phyloP scores from a whole-genome alignment of 371 early-diverging fungal genomes.

The Rhizopus microsporus region DNA sequence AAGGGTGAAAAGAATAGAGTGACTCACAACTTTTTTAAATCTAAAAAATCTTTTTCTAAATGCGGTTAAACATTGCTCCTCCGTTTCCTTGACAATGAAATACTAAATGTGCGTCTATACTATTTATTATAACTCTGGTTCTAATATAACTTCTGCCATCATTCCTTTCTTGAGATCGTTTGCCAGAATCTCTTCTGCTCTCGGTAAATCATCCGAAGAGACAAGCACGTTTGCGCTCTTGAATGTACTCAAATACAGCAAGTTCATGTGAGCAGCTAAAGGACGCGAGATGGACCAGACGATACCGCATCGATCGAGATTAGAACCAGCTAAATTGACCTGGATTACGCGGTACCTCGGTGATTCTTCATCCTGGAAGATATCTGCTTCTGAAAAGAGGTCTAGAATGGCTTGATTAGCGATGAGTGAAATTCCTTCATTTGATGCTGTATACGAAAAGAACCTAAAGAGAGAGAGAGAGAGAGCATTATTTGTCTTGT shows the following conservation, averaged over 20 bases:
- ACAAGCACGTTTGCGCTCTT: slow-evolving; percentile 76
- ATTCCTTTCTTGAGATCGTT: slow-evolving; percentile 36
- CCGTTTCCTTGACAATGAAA: too few relatives aligned
- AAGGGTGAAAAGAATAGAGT: too few relatives aligned
- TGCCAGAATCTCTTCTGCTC: slow-evolving; percentile 36
- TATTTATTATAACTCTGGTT: slow-evolving; percentile 14
- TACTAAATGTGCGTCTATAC: too few relatives aligned
- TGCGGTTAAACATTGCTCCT: too few relatives aligned
- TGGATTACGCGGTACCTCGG: slow-evolving; percentile 68
- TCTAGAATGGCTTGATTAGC: slow-evolving; percentile 63
- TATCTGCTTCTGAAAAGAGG: slow-evolving; percentile 60
- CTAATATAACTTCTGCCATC: slow-evolving; percentile 36
- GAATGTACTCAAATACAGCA: slow-evolving; percentile 72
- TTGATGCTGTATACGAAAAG: slow-evolving; percentile 74
- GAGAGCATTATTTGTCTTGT: not conserved
- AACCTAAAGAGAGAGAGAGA: slow-evolving; percentile 30
- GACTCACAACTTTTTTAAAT: too few relatives aligned
- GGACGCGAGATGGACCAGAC: slow-evolving; percentile 76
- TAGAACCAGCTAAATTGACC: slow-evolving; percentile 67
- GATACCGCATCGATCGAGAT: slow-evolving; percentile 71
- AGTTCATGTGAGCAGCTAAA: slow-evolving; percentile 62
- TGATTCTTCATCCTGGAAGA: slow-evolving; percentile 60
- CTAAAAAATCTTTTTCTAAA: too few relatives aligned
- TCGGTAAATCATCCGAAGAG: slow-evolving; percentile 41
- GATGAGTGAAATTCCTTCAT: slow-evolving; percentile 73